Conservation (phyloP, 768 basidiomycete genomes). For the Boletus vermiculosoides region DNA sequence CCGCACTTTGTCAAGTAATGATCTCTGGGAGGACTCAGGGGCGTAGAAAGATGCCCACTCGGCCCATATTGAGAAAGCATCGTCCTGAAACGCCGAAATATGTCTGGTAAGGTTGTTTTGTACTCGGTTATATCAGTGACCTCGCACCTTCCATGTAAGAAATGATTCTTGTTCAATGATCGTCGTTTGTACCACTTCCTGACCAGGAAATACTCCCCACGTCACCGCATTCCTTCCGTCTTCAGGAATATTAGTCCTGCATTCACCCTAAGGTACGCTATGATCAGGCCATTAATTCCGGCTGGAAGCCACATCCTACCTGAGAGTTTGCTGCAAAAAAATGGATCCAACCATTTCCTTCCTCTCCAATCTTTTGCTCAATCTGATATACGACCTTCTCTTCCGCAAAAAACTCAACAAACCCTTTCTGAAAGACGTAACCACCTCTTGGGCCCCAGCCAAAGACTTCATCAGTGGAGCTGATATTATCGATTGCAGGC, state of each 20-base stretch:
- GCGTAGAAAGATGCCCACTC: conserved; percentile 91
- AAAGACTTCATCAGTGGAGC: conserved; percentile 71
- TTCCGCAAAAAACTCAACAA: conserved; percentile 93
- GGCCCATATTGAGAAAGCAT: conserved; percentile 94
- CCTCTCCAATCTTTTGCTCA: conserved; percentile 52
- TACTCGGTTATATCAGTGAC: background rate
- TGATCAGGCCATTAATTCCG: background rate
- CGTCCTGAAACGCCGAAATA: conserved; percentile 57
- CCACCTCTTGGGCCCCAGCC: conserved; percentile 95
- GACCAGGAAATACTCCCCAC: conserved; percentile 97
- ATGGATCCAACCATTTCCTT: conserved; percentile 68
- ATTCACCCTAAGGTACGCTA: conserved; percentile 58
- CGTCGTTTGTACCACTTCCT: conserved; percentile 94
- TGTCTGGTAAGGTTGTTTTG: background rate
- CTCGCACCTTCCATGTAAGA: conserved; percentile 88
- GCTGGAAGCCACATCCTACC: conserved; percentile 41
- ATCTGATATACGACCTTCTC: conserved; percentile 54
- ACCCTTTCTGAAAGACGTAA: conserved; percentile 96
- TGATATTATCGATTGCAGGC: conserved; percentile 82
- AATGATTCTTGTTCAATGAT: conserved; percentile 96
- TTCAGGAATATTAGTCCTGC: conserved; percentile 72
- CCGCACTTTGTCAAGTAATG: conserved; percentile 68
- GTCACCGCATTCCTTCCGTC: conserved; percentile 92
- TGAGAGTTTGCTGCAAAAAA: conserved; percentile 81
- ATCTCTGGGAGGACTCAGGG: conserved; percentile 67